Evolutionary conservation across 1,284 basidiomycete genomes (phyloP).

Genomic region (Ustilago trichophora): DNA sequence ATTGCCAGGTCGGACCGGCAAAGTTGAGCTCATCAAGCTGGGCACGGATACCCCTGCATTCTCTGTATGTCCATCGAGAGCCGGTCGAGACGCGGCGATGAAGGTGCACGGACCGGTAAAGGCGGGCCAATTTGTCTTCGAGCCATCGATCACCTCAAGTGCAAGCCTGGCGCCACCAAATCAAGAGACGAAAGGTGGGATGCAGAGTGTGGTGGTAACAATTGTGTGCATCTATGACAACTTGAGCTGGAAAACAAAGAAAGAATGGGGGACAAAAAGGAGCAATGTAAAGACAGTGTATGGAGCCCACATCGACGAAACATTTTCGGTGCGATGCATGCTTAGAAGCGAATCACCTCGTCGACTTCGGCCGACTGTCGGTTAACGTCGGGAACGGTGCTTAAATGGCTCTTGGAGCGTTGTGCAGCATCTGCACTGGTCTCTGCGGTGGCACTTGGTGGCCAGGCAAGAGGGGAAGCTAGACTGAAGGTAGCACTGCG

Average conservation of each 20-base stretch:
- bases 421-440: neutral
- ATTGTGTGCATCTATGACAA: neutral
- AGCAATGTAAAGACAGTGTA: no score
- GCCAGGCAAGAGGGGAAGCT: neutral
- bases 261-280: neutral
- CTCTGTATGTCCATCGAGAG: no score
- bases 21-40: neutral
- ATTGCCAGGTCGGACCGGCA: neutral
- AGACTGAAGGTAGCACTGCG: conserved; percentile 19
- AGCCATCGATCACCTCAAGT: no score
- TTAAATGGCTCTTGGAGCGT: conserved; percentile 1
- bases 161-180: neutral
- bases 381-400: neutral
- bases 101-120: no score
- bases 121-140: no score
- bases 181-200: no score
- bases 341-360: conserved; percentile 32
- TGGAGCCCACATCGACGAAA: no score
- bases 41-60: conserved; percentile 16
- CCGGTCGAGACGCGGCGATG: no score
- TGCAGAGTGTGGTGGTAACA: neutral
- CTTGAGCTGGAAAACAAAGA: neutral
- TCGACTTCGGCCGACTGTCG: conserved; percentile 9
- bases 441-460: neutral
- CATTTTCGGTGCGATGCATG: no score